Evolutionary conservation across 805 yeast genomes (phyloP).

Genomic region (Kodamaea sagamina): DNA sequence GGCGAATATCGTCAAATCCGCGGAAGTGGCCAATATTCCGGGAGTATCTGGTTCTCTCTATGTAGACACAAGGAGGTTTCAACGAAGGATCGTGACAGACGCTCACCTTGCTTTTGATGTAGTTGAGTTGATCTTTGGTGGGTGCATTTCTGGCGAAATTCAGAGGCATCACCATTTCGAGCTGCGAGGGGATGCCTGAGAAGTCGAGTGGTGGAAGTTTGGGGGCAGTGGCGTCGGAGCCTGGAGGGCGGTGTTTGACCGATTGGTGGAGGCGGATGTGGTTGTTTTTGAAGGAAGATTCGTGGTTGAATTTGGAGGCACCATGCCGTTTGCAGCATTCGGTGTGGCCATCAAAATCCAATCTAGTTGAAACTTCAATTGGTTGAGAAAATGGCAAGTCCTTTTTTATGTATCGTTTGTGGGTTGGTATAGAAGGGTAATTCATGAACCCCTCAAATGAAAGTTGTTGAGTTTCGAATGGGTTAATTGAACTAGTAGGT

Average conservation of each 20-base stretch:
- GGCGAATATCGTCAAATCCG: background rate
- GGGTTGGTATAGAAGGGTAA: too few species aligned
- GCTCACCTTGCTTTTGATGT: slow-evolving; percentile 8
- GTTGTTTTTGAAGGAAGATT: background rate
- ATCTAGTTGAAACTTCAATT: too few species aligned
- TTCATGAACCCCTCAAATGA: too few species aligned
- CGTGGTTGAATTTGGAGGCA: background rate
- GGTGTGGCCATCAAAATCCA: too few species aligned
- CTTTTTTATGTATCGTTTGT: too few species aligned
- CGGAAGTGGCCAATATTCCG: slow-evolving; percentile 6
- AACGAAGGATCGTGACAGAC: background rate
- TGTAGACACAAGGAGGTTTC: slow-evolving; percentile 11
- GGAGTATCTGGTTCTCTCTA: slow-evolving; percentile 5
- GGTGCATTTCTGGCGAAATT: slow-evolving; percentile 9
- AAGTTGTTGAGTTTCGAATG: too few species aligned
- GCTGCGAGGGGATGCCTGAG: background rate
- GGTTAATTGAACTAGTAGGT: too few species aligned
- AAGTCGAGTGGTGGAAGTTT: background rate
- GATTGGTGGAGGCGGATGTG: slow-evolving; percentile 4
- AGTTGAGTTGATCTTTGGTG: background rate
- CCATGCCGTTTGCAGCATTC: background rate
- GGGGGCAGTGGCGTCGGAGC: slow-evolving; percentile 4
- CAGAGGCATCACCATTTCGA: slow-evolving; percentile 8
- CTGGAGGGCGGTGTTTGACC: slow-evolving; percentile 4
- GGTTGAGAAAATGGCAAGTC: too few species aligned